Evolutionary conservation across 208 protist species (phyloP).

Genomic region (Kentomonas sorsogonicus): DNA sequence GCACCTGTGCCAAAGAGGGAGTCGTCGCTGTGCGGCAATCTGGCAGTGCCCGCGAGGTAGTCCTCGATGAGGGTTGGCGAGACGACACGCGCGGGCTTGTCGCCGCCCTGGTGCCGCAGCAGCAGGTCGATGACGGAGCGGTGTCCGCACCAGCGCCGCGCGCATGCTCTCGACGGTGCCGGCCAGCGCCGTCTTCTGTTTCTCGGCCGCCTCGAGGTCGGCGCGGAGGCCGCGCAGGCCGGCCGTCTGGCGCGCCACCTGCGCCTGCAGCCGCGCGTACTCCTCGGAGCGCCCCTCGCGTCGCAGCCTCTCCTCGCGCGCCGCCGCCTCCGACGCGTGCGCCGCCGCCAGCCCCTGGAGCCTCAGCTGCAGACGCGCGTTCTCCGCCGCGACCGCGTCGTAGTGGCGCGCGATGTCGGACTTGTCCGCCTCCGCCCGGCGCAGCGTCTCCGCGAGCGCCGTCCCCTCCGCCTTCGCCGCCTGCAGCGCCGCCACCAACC

Average conservation of each 20-base stretch:
- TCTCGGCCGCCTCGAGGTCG: conserved; percentile 26
- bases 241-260: conserved; percentile 30
- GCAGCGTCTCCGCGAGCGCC: background rate
- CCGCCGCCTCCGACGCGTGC: background rate
- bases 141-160: conserved; percentile 31
- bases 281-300: conserved; percentile 15
- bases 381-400: conserved; percentile 29
- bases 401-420: conserved; percentile 21
- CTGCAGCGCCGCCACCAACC: conserved; percentile 7
- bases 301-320: conserved; percentile 3
- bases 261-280: conserved; percentile 23
- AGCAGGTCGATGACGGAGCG: conserved; percentile 48
- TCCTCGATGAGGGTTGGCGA: no score
- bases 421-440: conserved; percentile 16
- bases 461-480: background rate
- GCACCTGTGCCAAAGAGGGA: no score
- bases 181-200: conserved; percentile 22
- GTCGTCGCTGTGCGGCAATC: no score
- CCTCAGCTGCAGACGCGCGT: conserved; percentile 20
- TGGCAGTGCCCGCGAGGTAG: no score
- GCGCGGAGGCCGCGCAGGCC: conserved; percentile 29
- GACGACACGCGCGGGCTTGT: no score
- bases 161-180: conserved; percentile 35
- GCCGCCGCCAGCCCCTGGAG: conserved; percentile 16
- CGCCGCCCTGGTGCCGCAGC: conserved; percentile 14